phyloP scores from a whole-genome alignment of 257 asterid genomes.

The Nicotiana sylvestris region DNA sequence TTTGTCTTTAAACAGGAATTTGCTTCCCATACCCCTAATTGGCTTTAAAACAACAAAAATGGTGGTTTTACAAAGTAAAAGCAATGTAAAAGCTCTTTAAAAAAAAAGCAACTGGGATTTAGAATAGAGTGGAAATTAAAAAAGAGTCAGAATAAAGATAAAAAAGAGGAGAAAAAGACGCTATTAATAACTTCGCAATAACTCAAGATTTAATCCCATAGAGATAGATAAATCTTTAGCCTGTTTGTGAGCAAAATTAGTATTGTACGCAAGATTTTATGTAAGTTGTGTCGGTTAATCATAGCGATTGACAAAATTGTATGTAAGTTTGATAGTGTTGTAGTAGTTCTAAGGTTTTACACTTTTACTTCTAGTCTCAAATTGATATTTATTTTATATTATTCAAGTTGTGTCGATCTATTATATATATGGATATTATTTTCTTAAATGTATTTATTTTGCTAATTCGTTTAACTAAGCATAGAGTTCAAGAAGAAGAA shows the following conservation, averaged over 20 bases:
- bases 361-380: background rate
- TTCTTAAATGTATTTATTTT: too few species aligned
- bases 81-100: background rate
- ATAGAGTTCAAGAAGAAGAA: too few species aligned
- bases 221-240: too few species aligned
- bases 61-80: background rate
- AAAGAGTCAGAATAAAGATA: too few species aligned
- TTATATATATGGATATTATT: too few species aligned
- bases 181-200: too few species aligned
- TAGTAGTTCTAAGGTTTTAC: background rate
- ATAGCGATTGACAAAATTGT: too few species aligned
- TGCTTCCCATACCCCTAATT: conserved; percentile 6
- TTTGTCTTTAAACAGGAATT: conserved; percentile 4
- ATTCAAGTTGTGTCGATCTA: background rate
- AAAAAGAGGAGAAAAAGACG: background rate
- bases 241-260: too few species aligned
- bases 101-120: background rate
- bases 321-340: too few species aligned
- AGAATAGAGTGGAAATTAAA: background rate
- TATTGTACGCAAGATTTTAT: background rate
- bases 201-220: too few species aligned
- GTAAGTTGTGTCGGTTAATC: too few species aligned
- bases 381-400: background rate
- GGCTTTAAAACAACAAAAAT: background rate
- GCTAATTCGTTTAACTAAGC: too few species aligned